Base-by-base conservation (phyloP, 2,329 filamentous ascomycete species). In the Fusarium nodosum region DNA sequence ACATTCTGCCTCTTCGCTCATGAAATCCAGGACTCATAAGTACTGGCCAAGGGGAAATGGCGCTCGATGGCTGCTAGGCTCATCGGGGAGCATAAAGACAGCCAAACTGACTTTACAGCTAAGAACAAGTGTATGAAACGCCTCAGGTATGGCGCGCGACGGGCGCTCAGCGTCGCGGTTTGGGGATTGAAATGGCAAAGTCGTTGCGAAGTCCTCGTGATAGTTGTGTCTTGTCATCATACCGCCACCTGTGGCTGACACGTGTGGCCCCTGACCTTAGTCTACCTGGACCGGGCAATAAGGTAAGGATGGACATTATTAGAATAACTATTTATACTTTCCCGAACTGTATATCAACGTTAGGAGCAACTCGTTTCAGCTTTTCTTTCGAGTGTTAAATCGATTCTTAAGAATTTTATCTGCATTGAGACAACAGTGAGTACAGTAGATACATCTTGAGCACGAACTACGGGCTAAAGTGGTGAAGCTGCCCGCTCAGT, bases 1-100 rank as follows among this genome's bases (percentile, higher is more conserved):
- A 59, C 78, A 80, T 80, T 39, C 60, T 79, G 66, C 60, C 65
- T 64, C 55, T 56, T 44, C 58, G 45, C 31, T 72, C 73, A 72
- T 73, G 55, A 51, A 66, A 66, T 34, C 46, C 34, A 56, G 55
- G 61, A 61, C 67, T 64, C 38, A 46, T 60, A 54, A 46, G 58
- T 36, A 54, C 36, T 66, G 66, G 62, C 68, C 67, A 69, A 58
- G 58, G 64, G 63, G 48, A 61, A 52, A 64, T 55, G 68, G 64
- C 68, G 56, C 64, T 71, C 66, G 57, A 68, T 53, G 66, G 62
- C 65, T 63, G 62, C 68, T 57, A 39, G 48, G 70, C 56, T 75
- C 76, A 77, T 75, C 64, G 64, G 65, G 53, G 60, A 58, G 57
- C 52, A 55, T 62, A 44, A 55, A 54, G 28, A 53, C 47, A 64